Base-by-base conservation (phyloP, 2,329 filamentous ascomycete genomes). In the Aspergillus pseudotamarii region DNA sequence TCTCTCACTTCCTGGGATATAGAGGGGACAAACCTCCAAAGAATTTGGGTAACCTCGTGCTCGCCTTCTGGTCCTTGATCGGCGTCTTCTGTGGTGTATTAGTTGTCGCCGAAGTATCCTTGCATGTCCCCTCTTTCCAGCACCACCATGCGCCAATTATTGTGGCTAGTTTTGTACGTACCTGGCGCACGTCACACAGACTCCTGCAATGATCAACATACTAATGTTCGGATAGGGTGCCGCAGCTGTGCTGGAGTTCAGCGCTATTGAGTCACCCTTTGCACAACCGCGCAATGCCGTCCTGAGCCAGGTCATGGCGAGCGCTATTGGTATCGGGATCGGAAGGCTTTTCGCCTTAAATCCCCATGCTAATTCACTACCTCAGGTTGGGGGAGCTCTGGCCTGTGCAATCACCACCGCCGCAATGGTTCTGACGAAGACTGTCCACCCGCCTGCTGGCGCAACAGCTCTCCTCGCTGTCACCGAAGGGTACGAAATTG, bases 221-320 rank as follows among this genome's bases (percentile, higher is more conserved):
- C 68, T 65, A 61, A 67, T 55, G 14, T 30, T 48, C 16, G 10
- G n/a, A 56, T 45, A 91, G 88, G 91, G 91, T 58, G 91, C 91
- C 5, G 88, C 89, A 3, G 90, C 91, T 16, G 89, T 93, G n/a
- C 84, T 93, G 43, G 86, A 91, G 70, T 93, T 91, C 76, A 88
- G 89, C 69, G 83, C 87, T 54, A 89, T 92, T 68, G 87, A 91
- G 57, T 89, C 89, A 0, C 90, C 91, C 0, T 84, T 93, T 32
- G 83, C 90, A 0, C 91, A 93, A 71, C 91, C 91, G 1, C 88
- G 91, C 28, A 92, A 90, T 74, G 84, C 86, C 48, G 74, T 93
- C 16, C 64, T 89, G 8, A 88, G 89, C n/a, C 90, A 93, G 72
- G 60, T 90, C 34, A 74, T 92, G 48, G 83, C 88, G 1, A 83